phyloP scores from a whole-genome alignment of 129 eudicot species.

The Gnaphalium uliginosum region DNA sequence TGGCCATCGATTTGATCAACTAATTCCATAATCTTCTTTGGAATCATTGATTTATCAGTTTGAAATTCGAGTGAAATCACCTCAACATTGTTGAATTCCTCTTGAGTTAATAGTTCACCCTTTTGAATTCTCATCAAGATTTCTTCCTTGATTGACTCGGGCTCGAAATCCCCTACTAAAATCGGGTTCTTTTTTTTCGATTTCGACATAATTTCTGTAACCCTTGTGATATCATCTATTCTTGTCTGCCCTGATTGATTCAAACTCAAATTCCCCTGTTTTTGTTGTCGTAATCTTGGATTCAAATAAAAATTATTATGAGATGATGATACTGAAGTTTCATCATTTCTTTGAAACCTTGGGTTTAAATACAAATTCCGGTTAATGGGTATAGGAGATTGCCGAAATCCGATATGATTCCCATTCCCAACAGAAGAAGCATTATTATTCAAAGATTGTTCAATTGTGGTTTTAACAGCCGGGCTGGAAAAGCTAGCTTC shows the following conservation, averaged over 20 bases:
- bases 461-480: constrained; percentile 89
- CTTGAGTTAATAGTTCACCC: constrained; percentile 39
- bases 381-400: constrained; percentile 23
- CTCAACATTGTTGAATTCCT: constrained; percentile 37
- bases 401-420: background rate
- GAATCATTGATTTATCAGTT: constrained; percentile 26
- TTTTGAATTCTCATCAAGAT: constrained; percentile 49
- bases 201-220: constrained; percentile 58
- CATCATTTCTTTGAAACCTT: constrained; percentile 29
- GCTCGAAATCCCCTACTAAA: constrained; percentile 69
- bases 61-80: constrained; percentile 41
- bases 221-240: constrained; percentile 57
- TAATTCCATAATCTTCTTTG: constrained; percentile 49
- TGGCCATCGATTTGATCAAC: constrained; percentile 41
- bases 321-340: constrained; percentile 8
- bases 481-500: constrained; percentile 95
- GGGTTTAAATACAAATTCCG: constrained; percentile 39
- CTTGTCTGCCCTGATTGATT: constrained; percentile 33
- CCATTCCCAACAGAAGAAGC: background rate
- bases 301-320: constrained; percentile 47
- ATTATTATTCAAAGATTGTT: constrained; percentile 48
- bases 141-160: constrained; percentile 55
- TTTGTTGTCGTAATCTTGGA: constrained; percentile 48
- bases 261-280: constrained; percentile 27
- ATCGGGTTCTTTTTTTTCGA: constrained; percentile 65